Evolutionary conservation across 2,329 filamentous ascomycete genomes (phyloP), one percentile per base, ranked within the genome.

Genomic region (Aspergillus sp.): DNA sequence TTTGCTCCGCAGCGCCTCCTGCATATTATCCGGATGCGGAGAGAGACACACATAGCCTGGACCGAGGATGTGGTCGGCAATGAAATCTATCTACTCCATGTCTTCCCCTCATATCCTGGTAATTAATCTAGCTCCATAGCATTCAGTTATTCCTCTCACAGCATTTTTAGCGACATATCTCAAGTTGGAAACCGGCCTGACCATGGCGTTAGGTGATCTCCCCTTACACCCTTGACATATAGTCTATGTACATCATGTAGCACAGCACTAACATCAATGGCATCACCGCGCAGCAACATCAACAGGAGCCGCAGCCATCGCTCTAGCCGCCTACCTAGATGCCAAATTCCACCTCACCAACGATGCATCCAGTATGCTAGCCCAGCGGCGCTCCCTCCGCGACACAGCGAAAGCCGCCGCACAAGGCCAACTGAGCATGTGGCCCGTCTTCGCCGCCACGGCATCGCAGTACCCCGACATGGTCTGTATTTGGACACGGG

Each of bases 261-360:
- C 32, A 36, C 32, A 36, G 32, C 32, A 8, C 30, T n/a, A 15
- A 8, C 50, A 52, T 52, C 27, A 8, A 8, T 27, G 25, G 25
- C 27, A 30, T 30, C 27, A 27, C 41, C 17, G 41, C 41, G 19
- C 41, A 44, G 21, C 52, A 54, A 10, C 3, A 13, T 27, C 8
- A 19, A 68, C 70, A 54, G 68, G 68, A 13, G 62, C 70, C 6
- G 66, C 72, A 1, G 68, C 66, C 8, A 57, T 66, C 7, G 73
- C 74, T 8, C 62, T 71, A 21, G 70, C 72, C 30, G 69, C 71
- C 19, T 77, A 77, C 54, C 63, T 75, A 8, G 85, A 92, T 69
- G 90, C 86, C 57, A 91, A 89, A 77, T 87, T 84, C 67, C 85
- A 90, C 70, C 71, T 92, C 53, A 72, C 76, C 44, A 85, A 89